Conservation (phyloP, 2,329 filamentous ascomycete genomes). For the Hypoxylon rubiginosum region DNA sequence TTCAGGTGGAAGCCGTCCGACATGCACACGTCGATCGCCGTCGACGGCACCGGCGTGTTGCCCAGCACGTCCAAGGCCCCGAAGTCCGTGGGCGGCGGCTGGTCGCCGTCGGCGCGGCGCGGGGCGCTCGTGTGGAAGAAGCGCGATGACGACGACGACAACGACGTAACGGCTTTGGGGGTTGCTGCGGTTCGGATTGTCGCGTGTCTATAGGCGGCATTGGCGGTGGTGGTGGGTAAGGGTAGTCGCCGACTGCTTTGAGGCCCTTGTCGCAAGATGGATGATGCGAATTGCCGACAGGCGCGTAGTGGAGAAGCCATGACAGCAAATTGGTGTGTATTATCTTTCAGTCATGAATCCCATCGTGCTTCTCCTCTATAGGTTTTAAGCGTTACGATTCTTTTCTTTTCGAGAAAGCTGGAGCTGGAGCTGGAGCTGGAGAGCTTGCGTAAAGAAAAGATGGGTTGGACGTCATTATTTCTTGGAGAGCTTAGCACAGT, state of each 20-base stretch:
- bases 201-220: not conserved
- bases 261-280: slow-evolving; percentile 29
- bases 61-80: slow-evolving; percentile 82
- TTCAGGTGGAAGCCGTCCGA: slow-evolving; percentile 88
- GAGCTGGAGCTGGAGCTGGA: slow-evolving; percentile 33
- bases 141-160: no score
- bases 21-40: slow-evolving; percentile 85
- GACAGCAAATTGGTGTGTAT: slow-evolving; percentile 28
- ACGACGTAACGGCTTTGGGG: slow-evolving; percentile 24
- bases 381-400: not conserved
- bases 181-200: slow-evolving; percentile 12
- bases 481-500: slow-evolving; percentile 20
- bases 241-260: slow-evolving; percentile 29
- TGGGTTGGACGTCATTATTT: slow-evolving; percentile 47
- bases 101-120: slow-evolving; percentile 34
- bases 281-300: slow-evolving; percentile 33
- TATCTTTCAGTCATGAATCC: slow-evolving; percentile 28
- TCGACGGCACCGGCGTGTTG: slow-evolving; percentile 81
- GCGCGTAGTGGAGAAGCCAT: slow-evolving; percentile 44
- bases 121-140: slow-evolving; percentile 44
- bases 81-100: slow-evolving; percentile 72
- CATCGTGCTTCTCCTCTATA: slow-evolving; percentile 17
- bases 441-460: slow-evolving; percentile 39
- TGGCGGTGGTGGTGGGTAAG: slow-evolving; percentile 6
- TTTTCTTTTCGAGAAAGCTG: slow-evolving; percentile 11